Percentiles rank a stretch among this genome's conserved stretches.
phyloP scores from a whole-genome alignment of 345 rosid species.

The Alliaria petiolata region DNA sequence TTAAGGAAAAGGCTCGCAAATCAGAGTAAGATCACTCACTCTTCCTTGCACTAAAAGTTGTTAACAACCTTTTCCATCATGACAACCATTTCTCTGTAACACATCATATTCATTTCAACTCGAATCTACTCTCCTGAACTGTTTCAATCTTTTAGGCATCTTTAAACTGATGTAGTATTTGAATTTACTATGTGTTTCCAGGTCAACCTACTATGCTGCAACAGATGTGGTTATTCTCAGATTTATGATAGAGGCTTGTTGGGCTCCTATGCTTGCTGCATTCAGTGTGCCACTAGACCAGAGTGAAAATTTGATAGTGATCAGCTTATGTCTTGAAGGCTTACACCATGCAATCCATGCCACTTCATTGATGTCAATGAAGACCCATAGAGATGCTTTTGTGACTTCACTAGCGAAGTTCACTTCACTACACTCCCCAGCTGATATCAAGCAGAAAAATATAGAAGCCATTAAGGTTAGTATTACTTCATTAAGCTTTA shows the following conservation, averaged over 20 bases:
- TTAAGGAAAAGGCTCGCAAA: slow-evolving; percentile 80
- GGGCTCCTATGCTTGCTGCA: slow-evolving; percentile 97
- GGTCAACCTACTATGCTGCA: slow-evolving; percentile 71
- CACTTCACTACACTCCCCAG: slow-evolving; percentile 84
- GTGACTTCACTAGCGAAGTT: slow-evolving; percentile 88
- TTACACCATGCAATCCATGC: slow-evolving; percentile 79
- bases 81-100: background rate
- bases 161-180: slow-evolving; percentile 8
- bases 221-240: slow-evolving; percentile 72
- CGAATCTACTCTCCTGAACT: background rate
- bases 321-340: slow-evolving; percentile 72
- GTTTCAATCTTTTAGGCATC: background rate
- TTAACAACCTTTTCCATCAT: background rate
- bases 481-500: background rate
- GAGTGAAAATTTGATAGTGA: slow-evolving; percentile 74
- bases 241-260: slow-evolving; percentile 93
- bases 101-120: slow-evolving; percentile 1
- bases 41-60: slow-evolving; percentile 3
- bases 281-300: slow-evolving; percentile 87
- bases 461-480: slow-evolving; percentile 85
- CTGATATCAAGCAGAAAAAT: slow-evolving; percentile 85
- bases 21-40: slow-evolving; percentile 53
- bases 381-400: slow-evolving; percentile 94
- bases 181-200: slow-evolving; percentile 27
- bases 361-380: slow-evolving; percentile 87